A percentile compares a stretch with the other conserved stretches of the same genome.
Evolutionary conservation across 192 early-diverging fungal genomes (phyloP).

Genomic region (Entophlyctis luteolus): DNA sequence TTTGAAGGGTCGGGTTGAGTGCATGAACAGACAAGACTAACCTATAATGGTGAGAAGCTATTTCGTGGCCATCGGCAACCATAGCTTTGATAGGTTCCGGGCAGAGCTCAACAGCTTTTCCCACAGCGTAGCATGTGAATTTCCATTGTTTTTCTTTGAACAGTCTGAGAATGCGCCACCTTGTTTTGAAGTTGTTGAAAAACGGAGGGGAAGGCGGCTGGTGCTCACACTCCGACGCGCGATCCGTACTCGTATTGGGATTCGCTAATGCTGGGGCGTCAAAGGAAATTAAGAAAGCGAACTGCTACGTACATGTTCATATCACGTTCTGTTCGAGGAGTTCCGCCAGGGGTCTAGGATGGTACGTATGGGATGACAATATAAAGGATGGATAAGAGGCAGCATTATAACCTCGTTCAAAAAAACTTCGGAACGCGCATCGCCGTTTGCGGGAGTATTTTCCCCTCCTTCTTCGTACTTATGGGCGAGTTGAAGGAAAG

Average conservation of each 20-base stretch:
- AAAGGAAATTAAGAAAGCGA: neutral
- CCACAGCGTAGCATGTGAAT: constrained; percentile 54
- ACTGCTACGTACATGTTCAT: constrained; percentile 35
- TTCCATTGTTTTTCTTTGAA: constrained; percentile 33
- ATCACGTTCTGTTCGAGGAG: constrained; percentile 24
- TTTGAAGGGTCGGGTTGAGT: neutral
- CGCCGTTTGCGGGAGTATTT: constrained; percentile 45
- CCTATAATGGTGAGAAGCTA: constrained; percentile 49
- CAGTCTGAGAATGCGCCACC: constrained; percentile 39
- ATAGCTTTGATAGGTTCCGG: constrained; percentile 39
- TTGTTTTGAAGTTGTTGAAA: neutral
- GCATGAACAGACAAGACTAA: constrained; percentile 28
- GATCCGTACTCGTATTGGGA: constrained; percentile 56
- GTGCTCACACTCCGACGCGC: constrained; percentile 35
- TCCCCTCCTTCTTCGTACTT: constrained; percentile 50
- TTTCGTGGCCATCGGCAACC: constrained; percentile 42
- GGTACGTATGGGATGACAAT: neutral
- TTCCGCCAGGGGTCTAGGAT: neutral
- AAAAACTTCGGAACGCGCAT: constrained; percentile 46
- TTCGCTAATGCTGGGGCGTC: constrained; percentile 13
- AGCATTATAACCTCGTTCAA: constrained; percentile 41
- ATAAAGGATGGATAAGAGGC: neutral
- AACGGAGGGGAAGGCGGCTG: neutral
- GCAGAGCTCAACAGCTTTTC: constrained; percentile 44
- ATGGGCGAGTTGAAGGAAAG: neutral